These are phyloP conservation scores for Aspergillus affinis DNA, from an alignment of 495 filamentous ascomycete species.

Conservation along the genomic window DNA sequence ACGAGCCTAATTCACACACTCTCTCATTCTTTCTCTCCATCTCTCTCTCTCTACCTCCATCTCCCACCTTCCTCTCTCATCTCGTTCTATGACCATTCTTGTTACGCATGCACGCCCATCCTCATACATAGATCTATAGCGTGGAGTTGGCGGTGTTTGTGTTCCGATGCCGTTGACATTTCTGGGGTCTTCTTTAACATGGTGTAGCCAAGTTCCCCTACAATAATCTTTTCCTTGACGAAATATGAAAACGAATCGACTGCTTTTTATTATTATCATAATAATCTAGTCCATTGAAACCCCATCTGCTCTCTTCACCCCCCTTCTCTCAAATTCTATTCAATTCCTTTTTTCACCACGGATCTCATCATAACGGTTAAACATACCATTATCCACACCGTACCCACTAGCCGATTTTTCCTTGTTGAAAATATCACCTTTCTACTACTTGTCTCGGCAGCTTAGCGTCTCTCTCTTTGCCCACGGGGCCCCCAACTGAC, in stretches of 20 bases:
- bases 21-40: no score
- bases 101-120: neutral
- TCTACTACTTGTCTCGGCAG: neutral
- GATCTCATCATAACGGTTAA: no score
- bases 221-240: neutral
- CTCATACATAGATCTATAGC: constrained; percentile 19
- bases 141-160: constrained; percentile 23
- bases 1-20: constrained; percentile 25
- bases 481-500: neutral
- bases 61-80: constrained; percentile 3
- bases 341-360: neutral
- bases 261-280: neutral
- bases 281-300: neutral
- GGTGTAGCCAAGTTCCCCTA: neutral
- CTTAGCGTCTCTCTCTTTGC: neutral
- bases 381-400: neutral
- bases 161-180: constrained; percentile 3
- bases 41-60: no score
- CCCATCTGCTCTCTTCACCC: no score
- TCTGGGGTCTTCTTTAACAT: neutral
- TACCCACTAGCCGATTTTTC: neutral
- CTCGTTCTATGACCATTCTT: neutral
- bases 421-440: neutral
- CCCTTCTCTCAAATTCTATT: neutral
- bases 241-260: neutral